Evolutionary conservation across 768 basidiomycete species (phyloP).

Genomic region (Lentinus brumalis): DNA sequence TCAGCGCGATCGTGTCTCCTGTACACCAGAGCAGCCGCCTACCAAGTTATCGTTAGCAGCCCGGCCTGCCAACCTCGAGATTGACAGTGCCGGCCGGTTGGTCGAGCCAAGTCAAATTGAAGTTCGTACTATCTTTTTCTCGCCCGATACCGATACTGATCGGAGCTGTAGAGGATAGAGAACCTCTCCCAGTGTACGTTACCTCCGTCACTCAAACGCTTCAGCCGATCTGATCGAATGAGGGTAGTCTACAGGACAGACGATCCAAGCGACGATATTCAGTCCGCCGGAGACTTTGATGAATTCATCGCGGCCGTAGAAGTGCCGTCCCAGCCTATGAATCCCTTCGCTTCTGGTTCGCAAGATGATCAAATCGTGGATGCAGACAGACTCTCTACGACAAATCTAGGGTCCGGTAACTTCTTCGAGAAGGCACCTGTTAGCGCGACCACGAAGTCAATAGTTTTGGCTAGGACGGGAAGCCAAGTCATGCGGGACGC

Average conservation of each 20-base stretch:
- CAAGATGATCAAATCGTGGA: too few species aligned
- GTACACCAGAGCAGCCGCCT: neutral
- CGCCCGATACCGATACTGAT: neutral
- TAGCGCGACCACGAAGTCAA: neutral
- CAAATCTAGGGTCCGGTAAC: too few species aligned
- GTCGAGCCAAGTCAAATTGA: slow-evolving; percentile 19
- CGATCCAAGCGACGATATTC: slow-evolving; percentile 26
- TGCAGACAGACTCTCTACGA: neutral
- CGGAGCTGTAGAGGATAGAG: slow-evolving; percentile 19
- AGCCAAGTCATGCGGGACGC: slow-evolving; percentile 21
- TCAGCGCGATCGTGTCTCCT: slow-evolving; percentile 8
- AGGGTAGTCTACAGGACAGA: slow-evolving; percentile 29
- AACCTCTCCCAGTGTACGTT: slow-evolving; percentile 28
- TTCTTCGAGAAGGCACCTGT: too few species aligned
- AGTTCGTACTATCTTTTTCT: slow-evolving; percentile 7
- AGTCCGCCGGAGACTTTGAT: neutral
- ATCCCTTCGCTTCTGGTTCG: neutral
- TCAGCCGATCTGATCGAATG: neutral
- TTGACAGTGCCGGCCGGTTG: slow-evolving; percentile 23
- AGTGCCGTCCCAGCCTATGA: neutral
- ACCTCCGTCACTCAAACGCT: neutral
- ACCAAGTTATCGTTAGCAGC: slow-evolving; percentile 25
- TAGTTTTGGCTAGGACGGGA: slow-evolving; percentile 25
- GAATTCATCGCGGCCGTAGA: neutral
- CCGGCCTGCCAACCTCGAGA: slow-evolving; percentile 22